These are phyloP conservation scores for Solanum hybrid DNA, from an alignment of 305 asterid species.

Conservation along the genomic window DNA sequence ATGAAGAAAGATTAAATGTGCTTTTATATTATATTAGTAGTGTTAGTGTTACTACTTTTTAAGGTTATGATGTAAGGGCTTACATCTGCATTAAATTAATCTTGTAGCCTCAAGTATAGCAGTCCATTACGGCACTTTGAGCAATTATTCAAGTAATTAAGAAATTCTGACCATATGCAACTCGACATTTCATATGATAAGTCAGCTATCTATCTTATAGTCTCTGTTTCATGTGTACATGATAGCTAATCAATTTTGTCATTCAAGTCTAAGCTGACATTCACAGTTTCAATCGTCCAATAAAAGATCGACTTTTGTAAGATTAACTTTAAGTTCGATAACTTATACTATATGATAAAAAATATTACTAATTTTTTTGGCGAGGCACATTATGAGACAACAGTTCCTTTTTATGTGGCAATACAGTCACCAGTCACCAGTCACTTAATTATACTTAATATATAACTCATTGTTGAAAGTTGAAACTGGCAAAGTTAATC, in stretches of 20 bases:
- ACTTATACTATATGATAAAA: neutral
- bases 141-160: neutral
- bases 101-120: neutral
- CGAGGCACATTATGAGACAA: neutral
- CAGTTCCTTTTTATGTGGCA: neutral
- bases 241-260: neutral
- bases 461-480: neutral
- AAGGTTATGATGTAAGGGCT: neutral
- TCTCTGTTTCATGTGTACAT: neutral
- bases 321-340: neutral
- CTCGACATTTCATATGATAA: neutral
- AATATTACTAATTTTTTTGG: neutral
- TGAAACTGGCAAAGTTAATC: neutral
- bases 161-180: neutral
- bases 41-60: neutral
- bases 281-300: neutral
- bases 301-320: neutral
- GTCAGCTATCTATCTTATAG: neutral
- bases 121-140: neutral
- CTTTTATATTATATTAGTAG: neutral
- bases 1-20: neutral
- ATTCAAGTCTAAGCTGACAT: neutral
- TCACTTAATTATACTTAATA: neutral
- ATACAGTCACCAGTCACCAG: neutral
- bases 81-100: neutral